Percentiles rank a stretch among this genome's conserved stretches.
phyloP scores from a whole-genome alignment of 257 asterid species.

The Leptodermis oblonga region DNA sequence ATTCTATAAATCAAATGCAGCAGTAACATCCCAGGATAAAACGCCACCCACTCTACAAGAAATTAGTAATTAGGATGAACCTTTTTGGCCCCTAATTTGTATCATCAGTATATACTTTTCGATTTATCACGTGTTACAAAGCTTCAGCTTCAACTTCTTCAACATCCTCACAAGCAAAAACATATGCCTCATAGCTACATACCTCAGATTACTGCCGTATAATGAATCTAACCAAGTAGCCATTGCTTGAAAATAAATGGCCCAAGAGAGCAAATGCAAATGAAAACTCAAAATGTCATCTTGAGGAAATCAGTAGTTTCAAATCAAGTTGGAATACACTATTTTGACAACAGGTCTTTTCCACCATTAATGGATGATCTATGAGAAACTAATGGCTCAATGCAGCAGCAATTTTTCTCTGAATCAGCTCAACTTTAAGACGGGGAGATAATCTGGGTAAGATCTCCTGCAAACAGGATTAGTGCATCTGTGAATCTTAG shows the following conservation, averaged over 20 bases:
- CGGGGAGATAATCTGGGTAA: conserved; percentile 94
- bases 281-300: background rate
- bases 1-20: too few relatives aligned
- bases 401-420: conserved; percentile 73
- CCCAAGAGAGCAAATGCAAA: background rate
- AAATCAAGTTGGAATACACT: background rate
- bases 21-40: too few relatives aligned
- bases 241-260: background rate
- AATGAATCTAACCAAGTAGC: too few relatives aligned
- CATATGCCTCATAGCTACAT: too few relatives aligned
- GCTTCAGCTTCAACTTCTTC: too few relatives aligned
- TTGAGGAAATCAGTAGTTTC: background rate
- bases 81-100: too few relatives aligned
- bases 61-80: too few relatives aligned
- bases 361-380: background rate
- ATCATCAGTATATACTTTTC: too few relatives aligned
- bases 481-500: background rate
- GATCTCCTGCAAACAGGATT: conserved; percentile 48
- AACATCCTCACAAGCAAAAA: too few relatives aligned
- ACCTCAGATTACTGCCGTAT: too few relatives aligned
- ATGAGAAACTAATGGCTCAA: conserved; percentile 23
- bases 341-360: background rate
- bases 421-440: conserved; percentile 69
- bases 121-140: too few relatives aligned
- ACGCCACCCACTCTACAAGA: too few relatives aligned